A percentile compares a stretch with the other conserved stretches of the same genome.
phyloP scores from a whole-genome alignment of 2,329 filamentous ascomycete genomes.

The Fusarium acutatum region DNA sequence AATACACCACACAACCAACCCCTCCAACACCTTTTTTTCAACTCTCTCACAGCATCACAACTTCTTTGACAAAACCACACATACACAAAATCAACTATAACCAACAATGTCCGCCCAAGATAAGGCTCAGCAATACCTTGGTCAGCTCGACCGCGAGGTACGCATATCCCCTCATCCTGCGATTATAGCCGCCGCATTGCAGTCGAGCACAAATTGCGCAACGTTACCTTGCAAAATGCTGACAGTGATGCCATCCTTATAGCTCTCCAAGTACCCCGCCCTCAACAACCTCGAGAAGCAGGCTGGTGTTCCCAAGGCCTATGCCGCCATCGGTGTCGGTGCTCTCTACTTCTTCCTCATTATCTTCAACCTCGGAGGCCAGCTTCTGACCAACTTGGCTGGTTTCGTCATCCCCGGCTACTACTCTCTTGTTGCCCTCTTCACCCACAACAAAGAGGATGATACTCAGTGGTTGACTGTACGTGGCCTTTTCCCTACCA shows the following conservation, averaged over 20 bases:
- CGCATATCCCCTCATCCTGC: constrained; percentile 42
- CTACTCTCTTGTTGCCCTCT: constrained; percentile 83
- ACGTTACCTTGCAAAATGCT: constrained; percentile 22
- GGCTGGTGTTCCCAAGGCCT: constrained; percentile 84
- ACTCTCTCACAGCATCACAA: constrained; percentile 24
- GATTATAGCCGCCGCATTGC: constrained; percentile 6
- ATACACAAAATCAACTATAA: constrained; percentile 8
- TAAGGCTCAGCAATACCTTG: constrained; percentile 78
- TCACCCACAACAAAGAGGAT: constrained; percentile 74
- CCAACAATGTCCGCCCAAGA: constrained; percentile 74
- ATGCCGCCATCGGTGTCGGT: constrained; percentile 78
- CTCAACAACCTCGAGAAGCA: constrained; percentile 89
- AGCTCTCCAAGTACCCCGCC: constrained; percentile 87
- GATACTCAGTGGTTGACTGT: constrained; percentile 85
- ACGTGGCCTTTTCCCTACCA: constrained; percentile 46
- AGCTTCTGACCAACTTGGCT: constrained; percentile 86
- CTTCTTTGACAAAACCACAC: constrained; percentile 40
- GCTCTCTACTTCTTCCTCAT: constrained; percentile 90
- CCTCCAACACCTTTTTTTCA: constrained; percentile 30
- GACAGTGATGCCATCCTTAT: constrained; percentile 40
- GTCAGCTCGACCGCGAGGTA: constrained; percentile 85
- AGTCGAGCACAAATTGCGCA: constrained; percentile 26
- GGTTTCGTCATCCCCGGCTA: constrained; percentile 85
- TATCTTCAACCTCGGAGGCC: constrained; percentile 90
- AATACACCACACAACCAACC: constrained; percentile 33